Base-by-base conservation (phyloP, 345 rosid species). In the Eucalyptus pauciflora region DNA sequence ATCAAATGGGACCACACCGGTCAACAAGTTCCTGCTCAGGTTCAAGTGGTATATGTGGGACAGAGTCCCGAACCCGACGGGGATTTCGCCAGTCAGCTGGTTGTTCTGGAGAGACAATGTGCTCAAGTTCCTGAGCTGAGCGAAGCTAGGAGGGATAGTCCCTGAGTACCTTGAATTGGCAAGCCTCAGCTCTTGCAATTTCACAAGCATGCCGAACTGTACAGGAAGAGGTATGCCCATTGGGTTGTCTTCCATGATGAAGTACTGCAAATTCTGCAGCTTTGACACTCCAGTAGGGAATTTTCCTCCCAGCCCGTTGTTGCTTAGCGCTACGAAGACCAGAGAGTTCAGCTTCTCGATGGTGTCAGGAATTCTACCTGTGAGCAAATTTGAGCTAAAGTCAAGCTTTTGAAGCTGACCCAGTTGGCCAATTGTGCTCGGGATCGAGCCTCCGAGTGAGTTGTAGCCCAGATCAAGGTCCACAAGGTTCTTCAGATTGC, bases 391-490 rank as follows among this genome's bases (percentile, higher is more conserved):
- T 4, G 98, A 96, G 92, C 98, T 96, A 88, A 97, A 87, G 88
- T 97, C 99, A 58, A 97, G 99, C 90, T 97, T 97, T 87, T 95
- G 99, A 89, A 97, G 98, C 93, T 90, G 79, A 90, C 91, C 93
- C 89, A 97, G 92, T 60, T 95, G 93, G 50, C 98, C 94, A 81
- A 96, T 94, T 71, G 96, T 87, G 13, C 18, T 46, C 22, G 99
- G 99, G 81, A 97, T 95, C 4, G 83, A 15, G 13, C 99, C 99
- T 13, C 89, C 76, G 8, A 97, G 85, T 3, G 93, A 92, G 88
- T 97, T 97, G 86, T 96, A 95, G 95, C 99, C 96, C 80, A 97
- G 91, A 89, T 97, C 99, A 86, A 97, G 95, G 12, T 96, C 98
- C 10, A 91, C 89, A 50, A 97, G 95, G 91, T 90, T 93, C 54